Base-by-base conservation (phyloP, 352 stramenopile species). In the Phytophthora nicotianae region DNA sequence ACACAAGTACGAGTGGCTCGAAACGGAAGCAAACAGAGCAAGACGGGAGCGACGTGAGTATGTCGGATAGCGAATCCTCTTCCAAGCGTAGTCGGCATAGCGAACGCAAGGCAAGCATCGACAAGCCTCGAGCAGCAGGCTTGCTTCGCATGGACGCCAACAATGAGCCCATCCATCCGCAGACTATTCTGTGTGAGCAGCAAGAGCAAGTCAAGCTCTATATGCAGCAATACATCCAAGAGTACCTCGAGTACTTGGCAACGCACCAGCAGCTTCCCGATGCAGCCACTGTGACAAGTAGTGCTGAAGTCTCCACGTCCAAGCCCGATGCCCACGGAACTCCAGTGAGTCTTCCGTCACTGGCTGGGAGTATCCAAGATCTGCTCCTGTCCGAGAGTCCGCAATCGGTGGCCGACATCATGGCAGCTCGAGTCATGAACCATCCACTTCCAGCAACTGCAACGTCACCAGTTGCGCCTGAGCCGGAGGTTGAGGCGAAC, bases 361-460 rank as follows among this genome's bases (percentile, higher is more conserved):
- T 89, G 17, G 77, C 71, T 26, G 74, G 75, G 32, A 88, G 72
- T 20, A 80, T 90, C 26, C 77, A 90, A 62, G 76, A 91, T n/a
- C 52, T 89, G 35, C 55, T 92, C 9, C 71, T 92, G 47, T 79
- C 68, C 0, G 74, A 88, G 26, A 93, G 83, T 46, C 83, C 86
- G 17, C 86, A 94, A 69, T 90, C 78, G 6, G 83, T 94, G 8
- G 70, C 76, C 5, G 75, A 87, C 3, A 61, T 72, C 38, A 45
- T 68, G 37, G 41, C 58, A 52, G 63, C 53, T 72, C 72, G 53
- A 45, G 59, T 63, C n/a, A 20, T 65, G 40, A 68, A 23, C 40
- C 62, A 62, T 16, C 41, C 64, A 6, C 48, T 51, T 0, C 57
- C 52, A 1, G 33, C 50, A 23, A 29, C 67, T 20, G 33, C 37